Evolutionary conservation across 495 filamentous ascomycete genomes (phyloP), one percentile per base, ranked within the genome.

Genomic region (Tetracladium setigerum): DNA sequence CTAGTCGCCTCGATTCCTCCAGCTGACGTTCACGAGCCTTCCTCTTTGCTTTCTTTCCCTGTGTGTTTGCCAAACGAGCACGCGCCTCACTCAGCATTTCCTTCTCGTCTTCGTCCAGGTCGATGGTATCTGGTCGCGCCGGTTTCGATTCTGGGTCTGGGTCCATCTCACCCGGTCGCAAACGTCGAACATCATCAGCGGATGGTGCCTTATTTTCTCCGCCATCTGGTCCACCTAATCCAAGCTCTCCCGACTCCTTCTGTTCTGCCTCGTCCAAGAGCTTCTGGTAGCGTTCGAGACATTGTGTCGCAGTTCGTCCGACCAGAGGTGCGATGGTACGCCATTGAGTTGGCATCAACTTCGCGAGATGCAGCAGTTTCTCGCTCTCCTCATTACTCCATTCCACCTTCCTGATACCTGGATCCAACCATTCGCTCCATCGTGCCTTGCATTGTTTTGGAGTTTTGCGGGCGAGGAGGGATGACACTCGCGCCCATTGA

Each of bases 341-440:
- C 92, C 92, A 98, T 74, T 98, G 92, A 30, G 92, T 96, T 27
- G 92, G 92, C 87, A 97, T 95, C 74, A 98, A 72, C 74, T 97
- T 97, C 36, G 92, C 94, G 53, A 97, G 70, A 62, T 95, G 91
- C 57, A 98, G 67, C 41, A 98, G 73, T 71, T 92, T 97, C 71
- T 97, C 94, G 64, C 97, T 94, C 68, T 98, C 92, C 71, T 98
- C 94, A 62, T 89, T 83, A 50, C 88, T 95, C 94, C 94, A 98
- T 64, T 98, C 92, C 58, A 94, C 89, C 71, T 97, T 97, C 49
- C 89, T 86, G 68, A 97, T 97, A 53, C 86, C 87, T 3, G 92
- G 92, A 57, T 97, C 92, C 52, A 98, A 79, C 91, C 92, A 98
- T 78, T 98, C 94, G 51, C 83, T 76, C 92, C 92, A 98, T 65